Percentiles rank a stretch among this genome's conserved stretches.
Evolutionary conservation across 345 rosid species (phyloP).

Genomic region (Arabis hirsuta): DNA sequence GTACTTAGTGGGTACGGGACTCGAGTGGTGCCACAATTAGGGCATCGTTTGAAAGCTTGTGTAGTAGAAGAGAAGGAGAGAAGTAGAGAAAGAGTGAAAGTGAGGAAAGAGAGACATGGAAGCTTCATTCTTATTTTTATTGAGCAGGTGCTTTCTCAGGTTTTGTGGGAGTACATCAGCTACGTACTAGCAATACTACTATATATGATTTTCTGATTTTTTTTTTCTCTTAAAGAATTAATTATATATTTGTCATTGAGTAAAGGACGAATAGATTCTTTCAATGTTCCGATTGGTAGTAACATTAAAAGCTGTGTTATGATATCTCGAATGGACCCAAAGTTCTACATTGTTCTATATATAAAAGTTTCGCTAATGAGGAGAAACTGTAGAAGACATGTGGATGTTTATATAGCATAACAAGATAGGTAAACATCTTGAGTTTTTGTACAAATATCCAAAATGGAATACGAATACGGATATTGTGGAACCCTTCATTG

Average conservation of each 20-base stretch:
- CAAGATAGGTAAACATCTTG: too few relatives aligned
- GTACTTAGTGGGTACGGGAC: slow-evolving; percentile 49
- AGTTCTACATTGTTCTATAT: not conserved
- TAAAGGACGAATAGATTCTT: slow-evolving; percentile 3
- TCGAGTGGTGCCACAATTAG: slow-evolving; percentile 41
- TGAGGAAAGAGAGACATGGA: slow-evolving; percentile 19
- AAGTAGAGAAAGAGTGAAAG: slow-evolving; percentile 16
- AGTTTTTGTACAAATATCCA: too few relatives aligned
- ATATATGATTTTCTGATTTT: not conserved
- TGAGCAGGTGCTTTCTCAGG: slow-evolving; percentile 23
- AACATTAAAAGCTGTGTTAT: slow-evolving; percentile 28
- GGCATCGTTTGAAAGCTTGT: slow-evolving; percentile 30
- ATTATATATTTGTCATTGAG: not conserved
- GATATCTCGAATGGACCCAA: slow-evolving; percentile 1
- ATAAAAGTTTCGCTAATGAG: not conserved
- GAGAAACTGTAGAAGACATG: not conserved
- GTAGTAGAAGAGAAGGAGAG: not conserved
- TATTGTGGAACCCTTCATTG: too few relatives aligned
- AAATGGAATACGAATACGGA: too few relatives aligned
- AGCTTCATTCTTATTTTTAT: slow-evolving; percentile 16
- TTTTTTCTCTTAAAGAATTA: not conserved
- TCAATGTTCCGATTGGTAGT: slow-evolving; percentile 25
- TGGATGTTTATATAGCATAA: not conserved
- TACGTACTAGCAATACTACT: not conserved
- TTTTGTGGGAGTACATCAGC: slow-evolving; percentile 8